Conservation (phyloP, 106 monocot genomes). For the Allium cepa region DNA sequence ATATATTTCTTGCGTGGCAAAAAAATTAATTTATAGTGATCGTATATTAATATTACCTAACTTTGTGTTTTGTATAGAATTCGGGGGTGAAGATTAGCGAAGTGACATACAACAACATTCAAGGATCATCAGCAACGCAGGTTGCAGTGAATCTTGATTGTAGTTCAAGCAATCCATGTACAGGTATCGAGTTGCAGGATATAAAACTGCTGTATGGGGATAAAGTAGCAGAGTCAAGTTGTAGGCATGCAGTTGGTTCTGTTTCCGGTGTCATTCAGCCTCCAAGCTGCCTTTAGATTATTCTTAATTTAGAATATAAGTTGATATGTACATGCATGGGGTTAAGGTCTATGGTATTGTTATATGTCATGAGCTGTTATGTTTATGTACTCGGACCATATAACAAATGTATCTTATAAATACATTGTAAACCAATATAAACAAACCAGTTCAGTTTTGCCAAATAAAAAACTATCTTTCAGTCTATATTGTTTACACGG, state of each 20-base stretch:
- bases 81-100: neutral
- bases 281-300: slow-evolving; percentile 11
- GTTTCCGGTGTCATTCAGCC: slow-evolving; percentile 7
- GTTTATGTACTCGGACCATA: no score
- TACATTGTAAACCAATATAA: no score
- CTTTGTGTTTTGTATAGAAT: neutral
- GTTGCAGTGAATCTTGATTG: slow-evolving; percentile 30
- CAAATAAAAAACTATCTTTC: no score
- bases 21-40: slow-evolving; percentile 18
- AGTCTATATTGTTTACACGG: no score
- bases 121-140: slow-evolving; percentile 21
- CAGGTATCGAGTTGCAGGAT: slow-evolving; percentile 12
- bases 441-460: no score
- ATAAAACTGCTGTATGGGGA: slow-evolving; percentile 22
- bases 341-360: no score
- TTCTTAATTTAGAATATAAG: no score
- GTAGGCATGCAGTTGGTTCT: slow-evolving; percentile 11
- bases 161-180: slow-evolving; percentile 24
- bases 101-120: slow-evolving; percentile 11
- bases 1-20: neutral
- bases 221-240: slow-evolving; percentile 10
- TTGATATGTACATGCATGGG: no score
- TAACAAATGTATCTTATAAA: no score
- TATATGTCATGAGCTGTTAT: no score
- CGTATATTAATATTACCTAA: slow-evolving; percentile 9